Evolutionary conservation across 192 early-diverging fungal genomes (phyloP), one percentile per base, ranked within the genome.

Genomic region (Glomus cerebriforme): DNA sequence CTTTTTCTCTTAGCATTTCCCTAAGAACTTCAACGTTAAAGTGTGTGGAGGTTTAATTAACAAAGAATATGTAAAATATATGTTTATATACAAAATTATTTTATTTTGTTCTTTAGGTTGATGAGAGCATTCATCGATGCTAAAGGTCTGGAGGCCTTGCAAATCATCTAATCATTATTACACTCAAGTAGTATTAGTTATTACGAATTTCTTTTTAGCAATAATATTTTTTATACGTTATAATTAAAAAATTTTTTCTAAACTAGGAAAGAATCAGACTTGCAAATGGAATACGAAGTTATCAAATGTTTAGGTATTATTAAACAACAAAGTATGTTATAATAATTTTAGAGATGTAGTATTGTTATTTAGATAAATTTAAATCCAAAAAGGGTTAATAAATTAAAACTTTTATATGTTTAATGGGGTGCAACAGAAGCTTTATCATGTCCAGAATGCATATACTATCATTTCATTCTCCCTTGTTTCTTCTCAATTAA

Each of bases 391-490:
- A 12, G 39, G 12, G 29, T 31, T n/a, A n/a, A 32, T 32, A 34
- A 31, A 66, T 66, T 34, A 32, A 66, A 29, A 15, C 12, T 69
- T 74, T 67, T 69, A 19, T 3, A 31, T 66, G 29, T 83, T 60
- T 83, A 91, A 83, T 95, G 92, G 91, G 93, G 93, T 31, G 93
- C 92, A 5, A 88, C 90, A 67, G 92, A 95, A 79, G 92, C 91
- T 4, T 82, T 95, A 78, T 83, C 88, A 58, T 87, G 91, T 79
- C 90, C 92, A 15, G 85, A 87, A 58, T 93, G 93, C 73, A 91
- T 93, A 45, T 89, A 90, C n/a, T 70, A 90, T 90, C 39, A 87
- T 93, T 49, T 88, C 89, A 37, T 87, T 93, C 49, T 93, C 93
- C n/a, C 87, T 95, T 64, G 91, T 91, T 27, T 93, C 94, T 22